Evolutionary conservation across 2,329 filamentous ascomycete species (phyloP).

Genomic region (Drechslera avenae): DNA sequence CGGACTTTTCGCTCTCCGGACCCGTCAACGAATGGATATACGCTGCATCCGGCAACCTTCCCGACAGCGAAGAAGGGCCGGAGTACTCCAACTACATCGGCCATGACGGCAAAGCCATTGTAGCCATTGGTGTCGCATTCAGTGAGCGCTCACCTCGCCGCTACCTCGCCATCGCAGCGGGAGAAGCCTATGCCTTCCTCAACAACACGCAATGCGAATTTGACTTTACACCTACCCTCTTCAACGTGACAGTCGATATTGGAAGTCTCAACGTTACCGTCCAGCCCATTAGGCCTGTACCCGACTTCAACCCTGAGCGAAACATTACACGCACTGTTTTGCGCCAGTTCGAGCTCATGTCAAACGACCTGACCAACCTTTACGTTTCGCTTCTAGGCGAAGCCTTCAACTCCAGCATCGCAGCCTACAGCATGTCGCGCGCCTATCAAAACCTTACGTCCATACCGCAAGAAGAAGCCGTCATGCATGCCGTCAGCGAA

Average conservation of each 20-base stretch:
- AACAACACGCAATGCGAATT: constrained; percentile 43
- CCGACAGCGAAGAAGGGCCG: constrained; percentile 28
- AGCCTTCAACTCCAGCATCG: constrained; percentile 44
- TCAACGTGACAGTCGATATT: constrained; percentile 39
- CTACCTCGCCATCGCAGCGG: constrained; percentile 40
- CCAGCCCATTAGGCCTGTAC: constrained; percentile 10
- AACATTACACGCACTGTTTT: constrained; percentile 38
- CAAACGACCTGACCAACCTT: constrained; percentile 47
- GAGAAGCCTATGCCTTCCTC: constrained; percentile 35
- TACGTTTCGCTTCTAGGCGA: constrained; percentile 47
- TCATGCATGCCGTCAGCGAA: constrained; percentile 31
- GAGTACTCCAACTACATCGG: constrained; percentile 43
- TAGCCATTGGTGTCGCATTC: constrained; percentile 40
- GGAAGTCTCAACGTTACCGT: constrained; percentile 38
- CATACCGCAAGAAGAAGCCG: constrained; percentile 26
- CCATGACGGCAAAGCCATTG: constrained; percentile 33
- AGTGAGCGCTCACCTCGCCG: constrained; percentile 30
- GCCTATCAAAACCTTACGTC: constrained; percentile 12
- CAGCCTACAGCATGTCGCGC: constrained; percentile 32
- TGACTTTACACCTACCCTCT: constrained; percentile 33
- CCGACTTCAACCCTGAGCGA: constrained; percentile 37
- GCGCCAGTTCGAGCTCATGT: constrained; percentile 45
- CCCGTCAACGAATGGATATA: constrained; percentile 34
- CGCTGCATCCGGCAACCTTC: constrained; percentile 27
- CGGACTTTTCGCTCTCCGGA: constrained; percentile 34